Evolutionary conservation across 2,329 filamentous ascomycete genomes (phyloP).

Genomic region (Endoconidiophora laricicola): DNA sequence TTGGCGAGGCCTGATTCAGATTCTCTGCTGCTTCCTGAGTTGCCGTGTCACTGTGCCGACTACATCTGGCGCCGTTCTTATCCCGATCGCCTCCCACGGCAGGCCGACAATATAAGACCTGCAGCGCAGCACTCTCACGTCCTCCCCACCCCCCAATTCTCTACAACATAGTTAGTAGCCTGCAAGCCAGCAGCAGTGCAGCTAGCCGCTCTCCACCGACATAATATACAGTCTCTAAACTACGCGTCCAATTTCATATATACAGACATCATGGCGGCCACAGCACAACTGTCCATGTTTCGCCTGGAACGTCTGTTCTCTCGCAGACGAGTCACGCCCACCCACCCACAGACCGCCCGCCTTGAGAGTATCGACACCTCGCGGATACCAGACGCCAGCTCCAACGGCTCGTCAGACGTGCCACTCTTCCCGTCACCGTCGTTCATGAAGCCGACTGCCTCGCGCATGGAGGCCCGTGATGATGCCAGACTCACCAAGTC

Average conservation of each 20-base stretch:
- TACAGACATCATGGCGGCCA: conserved; percentile 5
- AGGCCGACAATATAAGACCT: background rate
- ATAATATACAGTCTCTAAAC: too few relatives aligned
- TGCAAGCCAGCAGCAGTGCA: too few relatives aligned
- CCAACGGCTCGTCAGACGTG: conserved; percentile 16
- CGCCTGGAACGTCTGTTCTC: conserved; percentile 36
- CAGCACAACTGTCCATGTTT: conserved; percentile 10
- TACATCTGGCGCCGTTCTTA: background rate
- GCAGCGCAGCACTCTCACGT: background rate
- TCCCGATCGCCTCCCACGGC: background rate
- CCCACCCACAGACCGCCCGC: conserved; percentile 12
- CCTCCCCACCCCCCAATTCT: too few relatives aligned
- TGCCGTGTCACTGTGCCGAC: too few relatives aligned
- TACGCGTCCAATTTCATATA: too few relatives aligned
- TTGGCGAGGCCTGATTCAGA: conserved; percentile 8
- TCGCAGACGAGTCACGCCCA: conserved; percentile 22
- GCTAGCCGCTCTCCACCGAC: too few relatives aligned
- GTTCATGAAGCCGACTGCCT: conserved; percentile 38
- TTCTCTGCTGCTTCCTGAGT: background rate
- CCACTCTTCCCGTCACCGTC: conserved; percentile 33
- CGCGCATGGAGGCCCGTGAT: conserved; percentile 40
- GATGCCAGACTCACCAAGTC: conserved; percentile 22
- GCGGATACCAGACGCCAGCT: conserved; percentile 12
- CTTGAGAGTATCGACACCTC: conserved; percentile 15
- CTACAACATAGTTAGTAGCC: too few relatives aligned